phyloP scores from a whole-genome alignment of 2,329 filamentous ascomycete genomes.

The Ceratocystis huliohia region DNA sequence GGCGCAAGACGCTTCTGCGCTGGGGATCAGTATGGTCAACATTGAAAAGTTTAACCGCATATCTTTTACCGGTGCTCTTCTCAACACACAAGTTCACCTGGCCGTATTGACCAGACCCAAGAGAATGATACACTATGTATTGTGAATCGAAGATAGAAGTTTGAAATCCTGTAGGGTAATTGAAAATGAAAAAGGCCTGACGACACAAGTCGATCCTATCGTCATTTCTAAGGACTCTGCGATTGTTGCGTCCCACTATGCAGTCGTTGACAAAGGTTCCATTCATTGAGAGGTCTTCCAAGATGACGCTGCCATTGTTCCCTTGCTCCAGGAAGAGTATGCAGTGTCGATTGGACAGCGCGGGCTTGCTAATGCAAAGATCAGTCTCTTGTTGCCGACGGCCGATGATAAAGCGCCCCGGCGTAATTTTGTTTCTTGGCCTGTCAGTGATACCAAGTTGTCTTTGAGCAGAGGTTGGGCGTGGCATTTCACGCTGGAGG shows the following conservation, averaged over 20 bases:
- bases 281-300: conserved; percentile 91
- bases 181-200: conserved; percentile 78
- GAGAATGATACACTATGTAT: conserved; percentile 69
- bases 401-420: conserved; percentile 16
- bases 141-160: conserved; percentile 69
- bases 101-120: conserved; percentile 92
- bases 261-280: conserved; percentile 93
- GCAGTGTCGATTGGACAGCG: conserved; percentile 62
- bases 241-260: conserved; percentile 80
- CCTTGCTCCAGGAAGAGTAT: conserved; percentile 52
- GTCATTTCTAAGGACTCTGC: conserved; percentile 73
- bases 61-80: conserved; percentile 66
- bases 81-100: conserved; percentile 87
- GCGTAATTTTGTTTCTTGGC: conserved; percentile 28
- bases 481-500: conserved; percentile 57
- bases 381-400: conserved; percentile 32
- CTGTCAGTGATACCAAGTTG: conserved; percentile 30
- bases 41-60: conserved; percentile 88
- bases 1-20: conserved; percentile 50
- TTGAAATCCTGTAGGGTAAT: conserved; percentile 58
- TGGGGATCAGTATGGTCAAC: conserved; percentile 48
- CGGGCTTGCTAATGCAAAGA: conserved; percentile 56
- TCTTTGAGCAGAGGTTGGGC: conserved; percentile 28
- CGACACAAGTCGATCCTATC: conserved; percentile 84
- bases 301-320: conserved; percentile 46